Conservation (phyloP, 2,329 filamentous ascomycete genomes). For the Aspergillus sp. region DNA sequence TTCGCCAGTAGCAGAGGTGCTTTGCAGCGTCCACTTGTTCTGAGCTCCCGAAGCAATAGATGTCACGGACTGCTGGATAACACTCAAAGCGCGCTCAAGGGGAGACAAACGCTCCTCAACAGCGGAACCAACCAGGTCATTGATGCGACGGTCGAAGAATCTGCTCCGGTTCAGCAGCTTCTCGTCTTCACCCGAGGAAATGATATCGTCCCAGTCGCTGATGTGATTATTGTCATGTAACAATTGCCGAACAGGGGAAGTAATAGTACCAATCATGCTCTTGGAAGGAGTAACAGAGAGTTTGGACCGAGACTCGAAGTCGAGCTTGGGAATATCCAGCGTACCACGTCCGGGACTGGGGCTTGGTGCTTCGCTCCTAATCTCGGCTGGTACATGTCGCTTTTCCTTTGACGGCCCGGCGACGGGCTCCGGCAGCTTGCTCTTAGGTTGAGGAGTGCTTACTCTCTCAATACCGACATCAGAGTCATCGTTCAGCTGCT, state of each 20-base stretch:
- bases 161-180: conserved; percentile 74
- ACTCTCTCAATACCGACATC: conserved; percentile 65
- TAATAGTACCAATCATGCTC: conserved; percentile 52
- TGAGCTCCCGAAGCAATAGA: conserved; percentile 52
- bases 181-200: conserved; percentile 73
- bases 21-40: conserved; percentile 55
- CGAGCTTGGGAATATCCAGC: conserved; percentile 40
- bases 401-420: conserved; percentile 49
- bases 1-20: conserved; percentile 59
- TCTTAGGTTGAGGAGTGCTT: conserved; percentile 25
- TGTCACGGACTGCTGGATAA: conserved; percentile 65
- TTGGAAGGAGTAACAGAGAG: conserved; percentile 52
- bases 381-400: conserved; percentile 45
- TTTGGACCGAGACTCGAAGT: conserved; percentile 34
- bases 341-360: conserved; percentile 58
- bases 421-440: conserved; percentile 28
- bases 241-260: conserved; percentile 55
- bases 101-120: conserved; percentile 72
- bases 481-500: conserved; percentile 68
- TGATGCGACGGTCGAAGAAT: conserved; percentile 89
- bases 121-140: conserved; percentile 72
- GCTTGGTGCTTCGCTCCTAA: conserved; percentile 64
- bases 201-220: conserved; percentile 88
- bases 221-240: conserved; percentile 57
- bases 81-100: conserved; percentile 68